These are phyloP conservation scores for Xylaria sp. DNA, from an alignment of 2,329 filamentous ascomycete genomes.

Conservation along the genomic window DNA sequence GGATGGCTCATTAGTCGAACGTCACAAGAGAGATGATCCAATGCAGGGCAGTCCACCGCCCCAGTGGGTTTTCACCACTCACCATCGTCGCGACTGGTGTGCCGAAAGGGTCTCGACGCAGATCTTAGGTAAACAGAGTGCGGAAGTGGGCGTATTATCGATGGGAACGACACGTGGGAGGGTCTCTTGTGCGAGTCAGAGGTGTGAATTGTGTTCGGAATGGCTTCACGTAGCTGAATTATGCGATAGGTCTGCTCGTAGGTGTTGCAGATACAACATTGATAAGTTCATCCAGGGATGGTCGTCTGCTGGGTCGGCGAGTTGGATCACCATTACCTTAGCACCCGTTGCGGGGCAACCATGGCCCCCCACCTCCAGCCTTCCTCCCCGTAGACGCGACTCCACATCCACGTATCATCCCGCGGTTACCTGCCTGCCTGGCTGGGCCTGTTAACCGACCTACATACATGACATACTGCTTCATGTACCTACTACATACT, in stretches of 20 bases:
- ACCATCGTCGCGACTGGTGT: constrained; percentile 31
- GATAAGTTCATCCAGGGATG: neutral
- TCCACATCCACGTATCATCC: neutral
- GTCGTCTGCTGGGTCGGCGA: neutral
- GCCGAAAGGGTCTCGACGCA: constrained; percentile 13
- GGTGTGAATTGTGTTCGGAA: neutral
- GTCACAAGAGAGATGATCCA: constrained; percentile 16
- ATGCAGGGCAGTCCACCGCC: constrained; percentile 24
- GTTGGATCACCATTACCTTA: neutral
- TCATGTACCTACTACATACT: too few species aligned
- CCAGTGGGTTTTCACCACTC: constrained; percentile 29
- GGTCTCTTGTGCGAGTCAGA: neutral
- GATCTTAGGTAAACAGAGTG: constrained; percentile 17
- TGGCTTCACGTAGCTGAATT: neutral
- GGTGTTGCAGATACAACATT: neutral
- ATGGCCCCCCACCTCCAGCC: neutral
- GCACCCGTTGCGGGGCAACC: neutral
- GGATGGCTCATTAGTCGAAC: constrained; percentile 16
- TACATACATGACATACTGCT: too few species aligned
- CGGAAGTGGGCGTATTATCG: neutral
- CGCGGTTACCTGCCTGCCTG: neutral
- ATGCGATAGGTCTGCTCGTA: neutral
- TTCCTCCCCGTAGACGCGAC: neutral
- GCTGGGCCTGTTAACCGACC: too few species aligned
- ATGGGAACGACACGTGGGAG: neutral